These are phyloP conservation scores for Neocatenulostroma microsporum DNA, from an alignment of 2,329 filamentous ascomycete species.

Conservation along the genomic window DNA sequence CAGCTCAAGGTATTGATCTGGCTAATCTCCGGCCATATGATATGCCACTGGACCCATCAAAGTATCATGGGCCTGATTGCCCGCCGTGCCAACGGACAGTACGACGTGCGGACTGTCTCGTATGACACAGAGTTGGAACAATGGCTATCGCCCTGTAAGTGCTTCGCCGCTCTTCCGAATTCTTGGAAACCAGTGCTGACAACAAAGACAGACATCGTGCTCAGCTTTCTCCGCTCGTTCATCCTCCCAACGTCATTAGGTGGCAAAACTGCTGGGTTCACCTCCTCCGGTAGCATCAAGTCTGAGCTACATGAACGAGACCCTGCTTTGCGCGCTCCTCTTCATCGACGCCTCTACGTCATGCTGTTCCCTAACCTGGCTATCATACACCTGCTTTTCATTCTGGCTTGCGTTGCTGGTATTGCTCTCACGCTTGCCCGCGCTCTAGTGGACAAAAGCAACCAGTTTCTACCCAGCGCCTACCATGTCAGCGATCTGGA, in stretches of 20 bases:
- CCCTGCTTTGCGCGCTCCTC: constrained; percentile 29
- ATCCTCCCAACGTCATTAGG: neutral
- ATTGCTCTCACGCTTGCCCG: neutral
- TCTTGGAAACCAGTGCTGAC: neutral
- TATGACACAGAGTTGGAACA: constrained; percentile 1
- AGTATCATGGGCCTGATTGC: neutral
- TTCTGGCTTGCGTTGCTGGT: neutral
- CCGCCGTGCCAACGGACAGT: neutral
- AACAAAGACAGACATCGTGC: neutral
- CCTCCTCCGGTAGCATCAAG: constrained; percentile 50
- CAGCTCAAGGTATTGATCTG: neutral
- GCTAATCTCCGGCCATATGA: neutral
- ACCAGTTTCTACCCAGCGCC: neutral
- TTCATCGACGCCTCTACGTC: constrained; percentile 47
- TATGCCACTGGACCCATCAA: neutral
- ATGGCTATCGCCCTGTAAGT: neutral
- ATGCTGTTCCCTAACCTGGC: constrained; percentile 37
- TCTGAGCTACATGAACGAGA: constrained; percentile 54
- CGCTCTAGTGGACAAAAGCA: neutral
- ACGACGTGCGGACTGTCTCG: neutral
- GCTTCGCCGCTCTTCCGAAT: neutral
- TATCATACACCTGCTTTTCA: neutral
- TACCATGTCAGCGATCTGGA: neutral
- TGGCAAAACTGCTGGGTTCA: neutral
- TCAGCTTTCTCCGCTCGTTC: neutral